A percentile compares a stretch with the other conserved stretches of the same genome.
phyloP scores from a whole-genome alignment of 208 protist species.

The Naegleria lovaniensis region DNA sequence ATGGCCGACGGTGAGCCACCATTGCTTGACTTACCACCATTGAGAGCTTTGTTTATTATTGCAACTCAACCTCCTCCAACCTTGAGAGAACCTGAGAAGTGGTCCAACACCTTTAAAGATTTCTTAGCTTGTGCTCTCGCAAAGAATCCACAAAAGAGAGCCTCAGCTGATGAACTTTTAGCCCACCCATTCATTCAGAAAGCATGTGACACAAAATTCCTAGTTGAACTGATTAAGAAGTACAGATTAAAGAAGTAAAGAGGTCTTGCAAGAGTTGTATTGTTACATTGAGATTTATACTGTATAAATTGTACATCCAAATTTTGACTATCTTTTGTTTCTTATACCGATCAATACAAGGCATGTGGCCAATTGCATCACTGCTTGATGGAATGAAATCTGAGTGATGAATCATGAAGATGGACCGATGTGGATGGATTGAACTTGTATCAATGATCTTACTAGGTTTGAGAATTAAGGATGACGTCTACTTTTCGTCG shows the following conservation, averaged over 20 bases:
- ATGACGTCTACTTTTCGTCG: no score
- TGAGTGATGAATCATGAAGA: no score
- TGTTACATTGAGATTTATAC: no score
- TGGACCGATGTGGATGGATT: no score
- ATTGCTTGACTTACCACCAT: slow-evolving; percentile 40
- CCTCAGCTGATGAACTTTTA: slow-evolving; percentile 36
- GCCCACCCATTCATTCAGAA: slow-evolving; percentile 37
- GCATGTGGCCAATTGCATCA: no score
- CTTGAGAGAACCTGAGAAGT: slow-evolving; percentile 29
- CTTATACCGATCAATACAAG: no score
- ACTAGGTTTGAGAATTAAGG: no score
- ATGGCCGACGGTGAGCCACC: slow-evolving; percentile 53
- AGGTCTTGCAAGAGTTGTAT: no score
- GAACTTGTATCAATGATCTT: no score
- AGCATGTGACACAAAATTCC: background rate
- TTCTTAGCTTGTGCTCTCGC: slow-evolving; percentile 37
- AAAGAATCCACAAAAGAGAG: slow-evolving; percentile 38
- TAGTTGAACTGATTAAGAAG: slow-evolving; percentile 23
- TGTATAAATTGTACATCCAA: no score
- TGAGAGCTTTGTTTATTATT: slow-evolving; percentile 36
- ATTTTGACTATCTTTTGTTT: no score
- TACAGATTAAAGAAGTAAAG: slow-evolving; percentile 10
- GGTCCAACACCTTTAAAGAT: slow-evolving; percentile 30
- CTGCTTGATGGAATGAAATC: no score
- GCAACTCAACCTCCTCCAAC: slow-evolving; percentile 32